Conservation (phyloP, 2,329 filamentous ascomycete genomes). For the Zarea fungicola region DNA sequence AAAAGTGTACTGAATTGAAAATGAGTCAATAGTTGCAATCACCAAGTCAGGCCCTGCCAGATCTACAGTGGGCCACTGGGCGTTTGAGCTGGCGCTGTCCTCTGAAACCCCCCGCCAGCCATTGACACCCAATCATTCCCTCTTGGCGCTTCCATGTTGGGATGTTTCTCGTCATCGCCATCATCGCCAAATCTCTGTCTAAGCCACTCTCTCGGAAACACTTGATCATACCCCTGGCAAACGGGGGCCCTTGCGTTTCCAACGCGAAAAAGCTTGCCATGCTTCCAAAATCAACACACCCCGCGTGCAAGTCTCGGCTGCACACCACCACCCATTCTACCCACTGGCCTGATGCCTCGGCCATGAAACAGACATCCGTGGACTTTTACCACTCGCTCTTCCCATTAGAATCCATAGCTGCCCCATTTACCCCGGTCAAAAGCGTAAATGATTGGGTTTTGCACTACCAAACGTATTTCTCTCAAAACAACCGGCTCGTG, state of each 20-base stretch:
- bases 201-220: not conserved
- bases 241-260: not conserved
- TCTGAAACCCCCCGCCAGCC: constrained; percentile 1
- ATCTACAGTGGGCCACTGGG: not conserved
- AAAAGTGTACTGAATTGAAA: too few relatives aligned
- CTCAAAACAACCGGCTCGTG: not conserved
- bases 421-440: not conserved
- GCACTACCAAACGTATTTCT: not conserved
- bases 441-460: constrained; percentile 2
- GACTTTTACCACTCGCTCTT: constrained; percentile 7
- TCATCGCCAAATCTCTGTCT: not conserved
- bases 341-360: constrained; percentile 18
- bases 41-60: too few relatives aligned
- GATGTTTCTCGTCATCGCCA: not conserved
- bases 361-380: constrained; percentile 21
- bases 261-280: not conserved
- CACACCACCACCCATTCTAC: constrained; percentile 6
- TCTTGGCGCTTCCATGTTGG: constrained; percentile 9
- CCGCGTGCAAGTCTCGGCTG: not conserved
- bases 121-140: constrained; percentile 7
- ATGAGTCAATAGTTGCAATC: too few relatives aligned
- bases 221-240: not conserved
- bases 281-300: not conserved
- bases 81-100: constrained; percentile 10
- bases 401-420: not conserved